Conservation (phyloP, 257 asterid species). For the Nicotiana undulata region DNA sequence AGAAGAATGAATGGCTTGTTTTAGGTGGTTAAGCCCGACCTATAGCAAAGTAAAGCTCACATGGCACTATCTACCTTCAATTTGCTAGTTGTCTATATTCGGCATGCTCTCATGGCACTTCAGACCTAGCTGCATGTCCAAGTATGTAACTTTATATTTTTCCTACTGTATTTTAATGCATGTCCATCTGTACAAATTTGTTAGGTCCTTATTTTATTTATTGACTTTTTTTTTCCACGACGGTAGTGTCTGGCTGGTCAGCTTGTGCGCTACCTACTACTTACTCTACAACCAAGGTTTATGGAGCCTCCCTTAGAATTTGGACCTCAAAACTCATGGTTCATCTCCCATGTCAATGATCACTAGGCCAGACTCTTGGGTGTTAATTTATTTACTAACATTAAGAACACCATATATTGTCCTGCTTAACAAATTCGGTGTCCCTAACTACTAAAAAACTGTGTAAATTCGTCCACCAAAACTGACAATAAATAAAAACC, state of each 20-base stretch:
- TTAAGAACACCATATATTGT: neutral
- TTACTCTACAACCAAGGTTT: too few relatives aligned
- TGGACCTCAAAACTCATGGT: too few relatives aligned
- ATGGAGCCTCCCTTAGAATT: too few relatives aligned
- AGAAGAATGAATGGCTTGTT: constrained; percentile 14
- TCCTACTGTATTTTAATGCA: constrained; percentile 22
- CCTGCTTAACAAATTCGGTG: too few relatives aligned
- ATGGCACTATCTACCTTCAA: neutral
- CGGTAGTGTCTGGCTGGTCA: too few relatives aligned
- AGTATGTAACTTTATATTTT: neutral
- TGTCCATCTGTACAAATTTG: constrained; percentile 18
- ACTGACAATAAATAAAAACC: too few relatives aligned
- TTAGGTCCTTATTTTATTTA: constrained; percentile 4
- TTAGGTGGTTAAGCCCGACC: constrained; percentile 6
- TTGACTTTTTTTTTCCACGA: neutral
- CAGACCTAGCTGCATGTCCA: neutral
- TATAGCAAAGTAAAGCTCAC: constrained; percentile 9
- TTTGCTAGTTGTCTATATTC: constrained; percentile 19
- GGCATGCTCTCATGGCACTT: constrained; percentile 15
- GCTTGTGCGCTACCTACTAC: too few relatives aligned
- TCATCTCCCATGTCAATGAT: too few relatives aligned
- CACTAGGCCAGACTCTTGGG: too few relatives aligned
- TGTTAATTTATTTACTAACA: too few relatives aligned
- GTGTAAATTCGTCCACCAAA: too few relatives aligned
- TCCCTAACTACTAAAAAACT: too few relatives aligned